Percentiles rank a stretch among this genome's conserved stretches.
Evolutionary conservation across 148 eudicot species (phyloP).

Genomic region (Pouteria glomerata): DNA sequence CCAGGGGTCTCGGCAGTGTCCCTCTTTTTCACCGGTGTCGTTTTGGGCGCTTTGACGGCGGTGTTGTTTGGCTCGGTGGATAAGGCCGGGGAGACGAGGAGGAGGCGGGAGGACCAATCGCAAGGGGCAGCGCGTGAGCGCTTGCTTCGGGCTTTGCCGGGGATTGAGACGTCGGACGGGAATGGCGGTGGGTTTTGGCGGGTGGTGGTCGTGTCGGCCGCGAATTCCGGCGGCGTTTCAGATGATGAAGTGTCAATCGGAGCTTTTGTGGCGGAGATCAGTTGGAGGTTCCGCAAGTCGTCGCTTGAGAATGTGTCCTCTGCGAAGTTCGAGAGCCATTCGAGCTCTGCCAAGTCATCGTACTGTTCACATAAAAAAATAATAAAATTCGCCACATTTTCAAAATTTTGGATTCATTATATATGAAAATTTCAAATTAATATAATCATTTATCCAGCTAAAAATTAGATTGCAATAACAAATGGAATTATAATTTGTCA

Average conservation of each 20-base stretch:
- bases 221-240: slow-evolving; percentile 3
- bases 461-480: no score
- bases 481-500: no score
- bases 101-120: slow-evolving; percentile 94
- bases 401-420: background rate
- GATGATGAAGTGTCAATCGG: slow-evolving; percentile 30
- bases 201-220: slow-evolving; percentile 3
- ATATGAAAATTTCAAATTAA: background rate
- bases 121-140: slow-evolving; percentile 84
- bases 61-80: background rate
- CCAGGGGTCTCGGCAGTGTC: slow-evolving; percentile 28
- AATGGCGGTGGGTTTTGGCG: slow-evolving; percentile 26
- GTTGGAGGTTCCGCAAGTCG: slow-evolving; percentile 54
- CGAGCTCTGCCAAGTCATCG: slow-evolving; percentile 83
- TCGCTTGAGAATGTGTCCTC: slow-evolving; percentile 86
- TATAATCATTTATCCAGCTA: no score
- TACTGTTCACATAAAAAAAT: slow-evolving; percentile 34
- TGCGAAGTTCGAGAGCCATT: slow-evolving; percentile 91
- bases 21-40: slow-evolving; percentile 24
- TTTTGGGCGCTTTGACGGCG: slow-evolving; percentile 3
- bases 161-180: slow-evolving; percentile 52
- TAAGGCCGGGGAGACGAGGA: slow-evolving; percentile 38
- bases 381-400: background rate
- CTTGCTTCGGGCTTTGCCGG: slow-evolving; percentile 93
- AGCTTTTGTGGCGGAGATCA: slow-evolving; percentile 30